Conservation (phyloP, 495 filamentous ascomycete species). For the Penicillium parvum region DNA sequence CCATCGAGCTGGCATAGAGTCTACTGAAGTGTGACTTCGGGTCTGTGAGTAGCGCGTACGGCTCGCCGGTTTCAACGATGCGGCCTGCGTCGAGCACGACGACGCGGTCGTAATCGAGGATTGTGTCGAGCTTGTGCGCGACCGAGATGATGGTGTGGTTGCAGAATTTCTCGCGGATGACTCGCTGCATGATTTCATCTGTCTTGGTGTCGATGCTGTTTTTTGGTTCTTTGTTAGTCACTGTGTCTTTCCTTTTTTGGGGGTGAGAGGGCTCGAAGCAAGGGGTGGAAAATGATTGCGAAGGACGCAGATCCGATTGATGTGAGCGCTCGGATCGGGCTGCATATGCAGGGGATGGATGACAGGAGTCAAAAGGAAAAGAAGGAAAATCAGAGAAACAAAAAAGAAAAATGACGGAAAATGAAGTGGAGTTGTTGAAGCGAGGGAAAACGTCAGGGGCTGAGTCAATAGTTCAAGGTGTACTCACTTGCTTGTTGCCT, state of each 20-base stretch:
- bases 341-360: constrained; percentile 28
- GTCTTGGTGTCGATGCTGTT: constrained; percentile 51
- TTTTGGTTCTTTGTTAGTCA: constrained; percentile 1
- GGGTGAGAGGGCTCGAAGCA: too few relatives aligned
- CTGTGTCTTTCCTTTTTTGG: too few relatives aligned
- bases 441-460: constrained; percentile 19
- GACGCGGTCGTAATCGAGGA: constrained; percentile 50
- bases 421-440: constrained; percentile 7
- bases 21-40: constrained; percentile 31
- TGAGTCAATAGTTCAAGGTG: constrained; percentile 5
- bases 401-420: neutral
- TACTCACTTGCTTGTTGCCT: constrained; percentile 49
- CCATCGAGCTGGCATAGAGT: constrained; percentile 27
- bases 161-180: constrained; percentile 55
- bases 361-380: constrained; percentile 6
- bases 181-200: constrained; percentile 53
- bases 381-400: constrained; percentile 5
- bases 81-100: constrained; percentile 43
- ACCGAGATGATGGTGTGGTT: constrained; percentile 58
- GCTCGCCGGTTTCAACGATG: constrained; percentile 44
- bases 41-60: constrained; percentile 28
- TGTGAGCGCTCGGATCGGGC: constrained; percentile 17
- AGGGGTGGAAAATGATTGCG: constrained; percentile 6
- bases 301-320: neutral
- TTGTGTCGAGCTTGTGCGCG: constrained; percentile 58